Evolutionary conservation across 2,329 filamentous ascomycete genomes (phyloP), one percentile per base, ranked within the genome.

Genomic region (Aurifilum marmelostoma): DNA sequence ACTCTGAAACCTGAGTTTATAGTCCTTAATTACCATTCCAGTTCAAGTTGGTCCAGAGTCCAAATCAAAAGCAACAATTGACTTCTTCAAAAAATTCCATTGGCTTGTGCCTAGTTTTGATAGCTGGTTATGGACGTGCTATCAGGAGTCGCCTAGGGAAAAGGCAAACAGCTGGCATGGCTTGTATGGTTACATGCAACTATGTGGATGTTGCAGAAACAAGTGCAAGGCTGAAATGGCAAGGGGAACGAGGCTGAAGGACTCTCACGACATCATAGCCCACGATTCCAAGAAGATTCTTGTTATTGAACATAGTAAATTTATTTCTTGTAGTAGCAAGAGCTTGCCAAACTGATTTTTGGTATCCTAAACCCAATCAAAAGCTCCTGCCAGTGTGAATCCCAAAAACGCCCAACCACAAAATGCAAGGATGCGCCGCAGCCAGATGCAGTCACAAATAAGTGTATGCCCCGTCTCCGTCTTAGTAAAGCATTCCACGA

Each of bases 391-490:
- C 24, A 47, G 54, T 60, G n/a, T n/a, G n/a, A 68, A 59, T 24
- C 66, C 41, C 24, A 68, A 39, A 59, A 70, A 70, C 69, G 69
- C 69, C 69, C 41, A 34, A 52, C 63, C 60, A 61, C 52, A 68
- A 65, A 68, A 58, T 63, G n/a, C n/a, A n/a, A 65, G 37, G 14
- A 37, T 68, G 32, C 43, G 66, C 63, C 39, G 59, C 64, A 50
- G 66, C 62, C 58, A 68, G 60, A 47, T 50, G 59, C 50, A 41
- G 58, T 68, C 63, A 56, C 58, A 29, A 63, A 47, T n/a, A n/a
- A 9, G 37, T 34, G 14, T 54, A 62, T 62, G 59, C 39, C 34
- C 9, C 12, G 41, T 21, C 21, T 32, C 34, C 43, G 29, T 12
- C 29, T 62, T n/a, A 2, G 34, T 27, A 14, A 60, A 24, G 34